phyloP scores from a whole-genome alignment of 2,329 filamentous ascomycete genomes.

The Coniochaeta prunicola region DNA sequence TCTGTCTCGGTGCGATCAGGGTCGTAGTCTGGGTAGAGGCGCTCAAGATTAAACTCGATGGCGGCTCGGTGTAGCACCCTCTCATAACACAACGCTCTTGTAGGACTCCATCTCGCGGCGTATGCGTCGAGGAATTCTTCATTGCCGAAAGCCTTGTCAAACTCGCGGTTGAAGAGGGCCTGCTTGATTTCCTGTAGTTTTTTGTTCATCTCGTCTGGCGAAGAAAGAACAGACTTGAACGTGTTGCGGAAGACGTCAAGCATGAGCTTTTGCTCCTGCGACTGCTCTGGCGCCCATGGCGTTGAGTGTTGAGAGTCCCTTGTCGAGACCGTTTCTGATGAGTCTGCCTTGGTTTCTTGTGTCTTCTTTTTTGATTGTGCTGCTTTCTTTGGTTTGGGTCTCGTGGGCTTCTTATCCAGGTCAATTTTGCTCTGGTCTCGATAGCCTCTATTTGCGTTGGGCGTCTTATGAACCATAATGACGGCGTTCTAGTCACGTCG shows the following conservation, averaged over 20 bases:
- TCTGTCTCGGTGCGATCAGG: conserved; percentile 3
- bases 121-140: conserved; percentile 72
- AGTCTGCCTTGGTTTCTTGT: not conserved
- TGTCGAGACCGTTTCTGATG: not conserved
- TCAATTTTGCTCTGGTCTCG: not conserved
- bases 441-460: not conserved
- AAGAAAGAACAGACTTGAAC: conserved; percentile 45
- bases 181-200: conserved; percentile 77
- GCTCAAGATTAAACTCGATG: conserved; percentile 26
- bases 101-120: conserved; percentile 84
- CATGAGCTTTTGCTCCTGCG: conserved; percentile 26
- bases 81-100: conserved; percentile 76
- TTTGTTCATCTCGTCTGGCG: conserved; percentile 34
- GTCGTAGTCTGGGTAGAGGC: conserved; percentile 12
- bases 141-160: conserved; percentile 68
- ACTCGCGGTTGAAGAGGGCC: conserved; percentile 81
- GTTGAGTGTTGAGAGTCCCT: not conserved
- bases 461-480: not conserved
- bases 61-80: conserved; percentile 33
- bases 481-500: not conserved
- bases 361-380: conserved; percentile 4
- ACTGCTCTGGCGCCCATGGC: not conserved
- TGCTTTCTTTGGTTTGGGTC: not conserved
- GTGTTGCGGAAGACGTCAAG: conserved; percentile 66
- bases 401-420: not conserved